Conservation (phyloP, 768 basidiomycete genomes). For the Podaxis pistillaris region DNA sequence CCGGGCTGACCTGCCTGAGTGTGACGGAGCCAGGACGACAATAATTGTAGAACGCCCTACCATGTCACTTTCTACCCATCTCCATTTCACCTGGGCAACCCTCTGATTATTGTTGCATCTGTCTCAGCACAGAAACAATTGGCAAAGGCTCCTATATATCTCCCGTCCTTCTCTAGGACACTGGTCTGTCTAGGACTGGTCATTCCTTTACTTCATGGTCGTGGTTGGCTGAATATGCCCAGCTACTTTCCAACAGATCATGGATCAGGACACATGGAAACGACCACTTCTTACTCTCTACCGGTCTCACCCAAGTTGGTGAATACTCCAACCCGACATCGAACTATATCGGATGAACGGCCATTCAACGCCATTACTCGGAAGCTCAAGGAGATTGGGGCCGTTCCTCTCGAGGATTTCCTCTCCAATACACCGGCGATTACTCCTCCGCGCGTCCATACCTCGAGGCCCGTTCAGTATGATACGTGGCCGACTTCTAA, state of each 20-base stretch:
- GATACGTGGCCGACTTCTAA: neutral
- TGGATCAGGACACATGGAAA: slow-evolving; percentile 1
- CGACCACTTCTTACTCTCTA: neutral
- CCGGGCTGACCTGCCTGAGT: slow-evolving; percentile 4
- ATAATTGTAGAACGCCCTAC: neutral
- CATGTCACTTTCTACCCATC: slow-evolving; percentile 2
- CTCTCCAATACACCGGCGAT: slow-evolving; percentile 22
- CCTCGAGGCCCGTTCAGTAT: slow-evolving; percentile 12
- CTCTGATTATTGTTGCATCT: slow-evolving; percentile 5
- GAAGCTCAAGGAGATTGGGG: slow-evolving; percentile 25
- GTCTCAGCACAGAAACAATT: slow-evolving; percentile 3
- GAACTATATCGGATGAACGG: slow-evolving; percentile 9
- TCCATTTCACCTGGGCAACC: slow-evolving; percentile 9
- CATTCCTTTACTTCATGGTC: slow-evolving; percentile 4
- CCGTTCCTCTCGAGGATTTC: slow-evolving; percentile 28
- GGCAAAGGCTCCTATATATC: neutral
- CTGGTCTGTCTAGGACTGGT: slow-evolving; percentile 4
- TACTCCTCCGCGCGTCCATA: slow-evolving; percentile 21
- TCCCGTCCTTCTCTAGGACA: neutral
- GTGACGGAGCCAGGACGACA: neutral
- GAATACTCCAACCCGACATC: neutral
- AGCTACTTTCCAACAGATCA: slow-evolving; percentile 1
- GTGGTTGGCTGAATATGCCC: slow-evolving; percentile 10
- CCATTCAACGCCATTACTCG: slow-evolving; percentile 24
- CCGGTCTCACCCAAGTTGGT: slow-evolving; percentile 5